These are phyloP conservation scores for Cucurbita maxima DNA, from an alignment of 306 rosid species.

Conservation along the genomic window DNA sequence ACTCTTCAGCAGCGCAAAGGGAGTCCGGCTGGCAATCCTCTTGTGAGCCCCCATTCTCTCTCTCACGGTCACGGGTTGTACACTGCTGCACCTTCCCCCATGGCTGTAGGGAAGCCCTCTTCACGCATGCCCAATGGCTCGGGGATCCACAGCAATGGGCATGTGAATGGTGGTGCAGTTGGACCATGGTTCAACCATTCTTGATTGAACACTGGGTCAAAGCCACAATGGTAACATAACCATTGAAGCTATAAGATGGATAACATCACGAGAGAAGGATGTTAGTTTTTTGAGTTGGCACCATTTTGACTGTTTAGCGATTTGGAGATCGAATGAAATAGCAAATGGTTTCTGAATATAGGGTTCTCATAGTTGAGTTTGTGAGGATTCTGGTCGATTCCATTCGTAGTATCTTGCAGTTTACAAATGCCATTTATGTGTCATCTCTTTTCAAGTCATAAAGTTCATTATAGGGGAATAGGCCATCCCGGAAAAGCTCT, in stretches of 20 bases:
- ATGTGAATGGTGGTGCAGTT: slow-evolving; percentile 77
- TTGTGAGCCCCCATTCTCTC: slow-evolving; percentile 59
- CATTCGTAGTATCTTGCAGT: not conserved
- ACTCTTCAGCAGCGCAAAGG: slow-evolving; percentile 79
- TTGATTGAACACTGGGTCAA: slow-evolving; percentile 30
- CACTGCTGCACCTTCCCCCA: slow-evolving; percentile 38
- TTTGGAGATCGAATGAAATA: not conserved
- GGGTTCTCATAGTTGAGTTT: slow-evolving; percentile 7
- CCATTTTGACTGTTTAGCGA: not conserved
- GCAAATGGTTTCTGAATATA: not conserved
- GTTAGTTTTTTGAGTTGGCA: slow-evolving; percentile 1
- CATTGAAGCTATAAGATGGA: slow-evolving; percentile 11
- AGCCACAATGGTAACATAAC: slow-evolving; percentile 8
- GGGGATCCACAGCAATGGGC: slow-evolving; percentile 84
- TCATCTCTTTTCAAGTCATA: not conserved
- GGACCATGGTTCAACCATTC: slow-evolving; percentile 93
- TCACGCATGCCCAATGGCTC: slow-evolving; percentile 57
- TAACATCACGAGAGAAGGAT: slow-evolving; percentile 7
- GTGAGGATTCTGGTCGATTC: slow-evolving; percentile 5
- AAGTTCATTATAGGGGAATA: slow-evolving; percentile 5
- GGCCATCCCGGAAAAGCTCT: not conserved
- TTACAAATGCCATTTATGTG: slow-evolving; percentile 2
- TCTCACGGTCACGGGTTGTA: slow-evolving; percentile 69
- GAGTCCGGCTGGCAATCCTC: slow-evolving; percentile 64
- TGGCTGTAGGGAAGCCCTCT: slow-evolving; percentile 60